Evolutionary conservation across 2,329 filamentous ascomycete genomes (phyloP).

Genomic region (Colletotrichum lupini): DNA sequence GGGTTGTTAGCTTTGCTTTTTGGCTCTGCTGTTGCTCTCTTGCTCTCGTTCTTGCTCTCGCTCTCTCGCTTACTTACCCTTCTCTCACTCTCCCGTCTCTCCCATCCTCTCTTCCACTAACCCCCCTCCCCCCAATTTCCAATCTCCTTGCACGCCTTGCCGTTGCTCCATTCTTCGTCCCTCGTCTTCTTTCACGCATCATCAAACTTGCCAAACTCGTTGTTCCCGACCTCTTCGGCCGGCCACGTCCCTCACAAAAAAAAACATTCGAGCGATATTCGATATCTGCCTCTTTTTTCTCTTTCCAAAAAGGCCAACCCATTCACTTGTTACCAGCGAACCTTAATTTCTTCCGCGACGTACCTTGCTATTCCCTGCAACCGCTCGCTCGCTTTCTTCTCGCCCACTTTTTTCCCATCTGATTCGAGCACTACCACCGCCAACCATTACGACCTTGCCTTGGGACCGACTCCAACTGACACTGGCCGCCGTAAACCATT

Average conservation of each 20-base stretch:
- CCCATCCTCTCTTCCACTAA: not conserved
- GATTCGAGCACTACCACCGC: slow-evolving; percentile 25
- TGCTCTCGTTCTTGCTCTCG: not conserved
- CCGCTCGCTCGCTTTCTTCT: slow-evolving; percentile 19
- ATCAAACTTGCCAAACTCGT: not conserved
- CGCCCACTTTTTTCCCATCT: slow-evolving; percentile 29
- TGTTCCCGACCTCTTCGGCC: slow-evolving; percentile 3
- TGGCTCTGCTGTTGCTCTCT: slow-evolving; percentile 1
- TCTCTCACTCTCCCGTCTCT: not conserved
- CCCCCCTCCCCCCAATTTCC: not conserved
- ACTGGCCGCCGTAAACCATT: slow-evolving; percentile 6
- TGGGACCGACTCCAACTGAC: slow-evolving; percentile 5
- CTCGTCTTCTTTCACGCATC: not conserved
- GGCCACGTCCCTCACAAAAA: not conserved
- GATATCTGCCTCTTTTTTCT: slow-evolving; percentile 2
- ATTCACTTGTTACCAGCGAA: slow-evolving; percentile 28
- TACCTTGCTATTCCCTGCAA: slow-evolving; percentile 27
- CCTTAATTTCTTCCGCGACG: slow-evolving; percentile 21
- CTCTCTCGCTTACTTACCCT: not conserved
- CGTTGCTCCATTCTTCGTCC: not conserved
- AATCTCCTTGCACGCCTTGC: slow-evolving; percentile 4
- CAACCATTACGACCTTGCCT: slow-evolving; percentile 10
- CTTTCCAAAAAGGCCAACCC: slow-evolving; percentile 3
- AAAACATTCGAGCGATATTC: slow-evolving; percentile 12
- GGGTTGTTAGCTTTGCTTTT: slow-evolving; percentile 2